These are phyloP conservation scores for Peronospora belbahrii DNA, from an alignment of 352 stramenopile species.

Conservation along the genomic window DNA sequence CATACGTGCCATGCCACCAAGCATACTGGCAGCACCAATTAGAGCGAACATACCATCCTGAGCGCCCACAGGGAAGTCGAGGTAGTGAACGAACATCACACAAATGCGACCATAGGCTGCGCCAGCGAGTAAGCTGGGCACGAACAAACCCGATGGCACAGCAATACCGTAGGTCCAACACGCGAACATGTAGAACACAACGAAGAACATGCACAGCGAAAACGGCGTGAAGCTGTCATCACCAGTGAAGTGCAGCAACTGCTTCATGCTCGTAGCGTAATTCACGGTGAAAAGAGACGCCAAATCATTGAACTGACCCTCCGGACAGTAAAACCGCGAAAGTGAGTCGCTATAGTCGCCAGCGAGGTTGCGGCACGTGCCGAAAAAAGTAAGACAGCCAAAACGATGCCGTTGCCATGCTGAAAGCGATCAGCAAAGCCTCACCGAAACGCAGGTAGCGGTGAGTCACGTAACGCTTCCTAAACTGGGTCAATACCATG, in stretches of 20 bases:
- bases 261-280: conserved; percentile 91
- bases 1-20: conserved; percentile 96
- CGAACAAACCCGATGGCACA: conserved; percentile 96
- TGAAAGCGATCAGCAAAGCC: conserved; percentile 53
- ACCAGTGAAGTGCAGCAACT: conserved; percentile 94
- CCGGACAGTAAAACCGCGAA: conserved; percentile 91
- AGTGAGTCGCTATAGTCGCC: conserved; percentile 73
- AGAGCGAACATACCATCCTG: conserved; percentile 93
- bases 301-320: conserved; percentile 96
- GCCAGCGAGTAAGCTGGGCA: conserved; percentile 91
- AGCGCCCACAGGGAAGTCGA: conserved; percentile 57
- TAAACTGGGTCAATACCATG: conserved; percentile 85
- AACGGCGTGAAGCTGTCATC: conserved; percentile 87
- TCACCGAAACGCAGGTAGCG: conserved; percentile 59
- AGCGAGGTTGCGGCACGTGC: conserved; percentile 39
- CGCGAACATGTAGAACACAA: conserved; percentile 89
- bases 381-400: conserved; percentile 79
- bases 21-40: conserved; percentile 92
- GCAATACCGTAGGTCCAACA: conserved; percentile 95
- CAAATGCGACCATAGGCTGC: conserved; percentile 90
- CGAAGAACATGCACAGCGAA: conserved; percentile 95
- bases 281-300: conserved; percentile 94
- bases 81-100: conserved; percentile 53
- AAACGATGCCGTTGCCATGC: conserved; percentile 60
- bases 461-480: conserved; percentile 53